phyloP scores from a whole-genome alignment of 1,284 basidiomycete species.

The Tilletia caries region DNA sequence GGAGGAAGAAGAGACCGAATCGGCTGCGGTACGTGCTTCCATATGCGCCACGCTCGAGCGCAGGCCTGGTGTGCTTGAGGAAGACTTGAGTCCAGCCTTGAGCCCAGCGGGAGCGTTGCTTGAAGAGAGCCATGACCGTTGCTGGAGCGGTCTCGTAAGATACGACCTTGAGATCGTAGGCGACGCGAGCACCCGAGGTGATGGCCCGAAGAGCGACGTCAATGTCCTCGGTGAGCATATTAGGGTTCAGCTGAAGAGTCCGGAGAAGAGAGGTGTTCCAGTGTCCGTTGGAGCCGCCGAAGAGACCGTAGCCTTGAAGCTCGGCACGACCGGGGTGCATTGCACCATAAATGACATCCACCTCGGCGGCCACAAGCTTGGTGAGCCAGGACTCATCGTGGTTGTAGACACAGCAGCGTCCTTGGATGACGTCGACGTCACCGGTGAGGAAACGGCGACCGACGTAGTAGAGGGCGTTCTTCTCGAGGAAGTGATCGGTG shows the following conservation, averaged over 20 bases:
- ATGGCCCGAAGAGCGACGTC: conserved; percentile 45
- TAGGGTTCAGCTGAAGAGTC: conserved; percentile 39
- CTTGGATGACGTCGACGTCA: conserved; percentile 48
- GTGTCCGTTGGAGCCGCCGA: conserved; percentile 46
- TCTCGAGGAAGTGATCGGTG: conserved; percentile 44
- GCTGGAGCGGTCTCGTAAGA: conserved; percentile 45
- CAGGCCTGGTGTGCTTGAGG: conserved; percentile 36
- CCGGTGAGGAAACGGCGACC: conserved; percentile 37
- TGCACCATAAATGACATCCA: conserved; percentile 46
- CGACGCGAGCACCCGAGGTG: conserved; percentile 43
- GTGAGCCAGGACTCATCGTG: conserved; percentile 38
- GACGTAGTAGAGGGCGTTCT: conserved; percentile 39
- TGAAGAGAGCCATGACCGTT: conserved; percentile 32
- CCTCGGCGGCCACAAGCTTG: conserved; percentile 38
- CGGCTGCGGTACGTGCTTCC: conserved; percentile 32
- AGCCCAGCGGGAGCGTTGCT: conserved; percentile 45
- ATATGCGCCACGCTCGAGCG: conserved; percentile 35
- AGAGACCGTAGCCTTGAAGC: conserved; percentile 31
- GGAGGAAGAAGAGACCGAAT: conserved; percentile 40
- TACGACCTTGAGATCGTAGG: conserved; percentile 42
- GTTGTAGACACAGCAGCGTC: conserved; percentile 45
- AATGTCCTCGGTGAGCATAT: conserved; percentile 49
- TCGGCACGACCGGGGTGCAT: conserved; percentile 43
- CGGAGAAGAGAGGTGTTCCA: conserved; percentile 45
- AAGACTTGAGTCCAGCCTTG: conserved; percentile 49